These are phyloP conservation scores for Phaeotremella skinneri DNA, from an alignment of 768 basidiomycete genomes.

Conservation along the genomic window DNA sequence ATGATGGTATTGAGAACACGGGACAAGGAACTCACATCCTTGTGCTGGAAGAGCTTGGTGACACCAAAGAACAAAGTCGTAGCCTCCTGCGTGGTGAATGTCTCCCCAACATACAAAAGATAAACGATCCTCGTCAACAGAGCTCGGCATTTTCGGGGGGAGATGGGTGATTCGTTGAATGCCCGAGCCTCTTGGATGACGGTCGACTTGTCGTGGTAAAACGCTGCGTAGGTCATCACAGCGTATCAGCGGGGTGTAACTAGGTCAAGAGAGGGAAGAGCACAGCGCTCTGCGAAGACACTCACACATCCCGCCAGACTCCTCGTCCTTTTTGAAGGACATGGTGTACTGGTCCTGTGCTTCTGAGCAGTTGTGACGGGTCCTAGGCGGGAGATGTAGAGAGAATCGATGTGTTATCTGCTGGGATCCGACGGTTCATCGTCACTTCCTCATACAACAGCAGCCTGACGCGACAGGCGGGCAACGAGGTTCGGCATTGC, in stretches of 20 bases:
- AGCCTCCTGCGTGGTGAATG: conserved; percentile 89
- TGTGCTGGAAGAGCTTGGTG: conserved; percentile 97
- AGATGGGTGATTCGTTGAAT: conserved; percentile 99
- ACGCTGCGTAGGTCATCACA: conserved; percentile 31
- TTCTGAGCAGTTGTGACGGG: neutral
- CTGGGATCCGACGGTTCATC: too few species aligned
- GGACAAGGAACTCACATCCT: conserved; percentile 69
- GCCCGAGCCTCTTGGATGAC: conserved; percentile 97
- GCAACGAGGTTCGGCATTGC: too few species aligned
- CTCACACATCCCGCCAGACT: conserved; percentile 73
- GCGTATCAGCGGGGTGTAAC: neutral
- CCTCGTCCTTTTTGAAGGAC: conserved; percentile 94
- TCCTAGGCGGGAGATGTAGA: too few species aligned
- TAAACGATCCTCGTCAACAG: conserved; percentile 95
- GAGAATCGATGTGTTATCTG: too few species aligned
- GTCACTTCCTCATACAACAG: too few species aligned
- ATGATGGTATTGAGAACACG: neutral
- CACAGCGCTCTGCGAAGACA: conserved; percentile 58
- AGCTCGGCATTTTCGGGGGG: conserved; percentile 92
- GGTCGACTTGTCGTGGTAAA: conserved; percentile 80
- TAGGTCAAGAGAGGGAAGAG: neutral
- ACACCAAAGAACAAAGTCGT: conserved; percentile 98
- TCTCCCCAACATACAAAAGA: conserved; percentile 93
- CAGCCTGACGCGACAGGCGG: too few species aligned
- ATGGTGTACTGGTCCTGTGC: conserved; percentile 49